phyloP scores from a whole-genome alignment of 148 eudicot genomes.

The Polygonum aviculare region DNA sequence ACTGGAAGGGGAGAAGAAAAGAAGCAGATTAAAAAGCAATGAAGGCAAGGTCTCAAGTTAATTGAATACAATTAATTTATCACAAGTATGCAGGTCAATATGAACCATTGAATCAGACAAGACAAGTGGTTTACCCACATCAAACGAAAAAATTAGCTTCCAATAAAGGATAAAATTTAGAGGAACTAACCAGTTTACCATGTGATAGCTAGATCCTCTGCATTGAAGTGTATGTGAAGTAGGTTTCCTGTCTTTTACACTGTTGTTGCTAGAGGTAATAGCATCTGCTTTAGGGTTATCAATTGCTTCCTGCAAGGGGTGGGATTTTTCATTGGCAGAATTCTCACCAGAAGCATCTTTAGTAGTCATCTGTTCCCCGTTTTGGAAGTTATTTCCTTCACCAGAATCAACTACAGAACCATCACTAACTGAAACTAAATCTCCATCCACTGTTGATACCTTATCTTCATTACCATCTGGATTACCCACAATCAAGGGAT shows the following conservation, averaged over 20 bases:
- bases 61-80: neutral
- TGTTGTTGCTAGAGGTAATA: conserved; percentile 29
- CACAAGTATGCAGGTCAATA: neutral
- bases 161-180: neutral
- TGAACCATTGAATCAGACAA: neutral
- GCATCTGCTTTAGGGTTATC: conserved; percentile 28
- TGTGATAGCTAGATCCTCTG: conserved; percentile 81
- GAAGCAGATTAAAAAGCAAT: neutral
- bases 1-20: conserved; percentile 29
- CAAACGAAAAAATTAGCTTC: neutral
- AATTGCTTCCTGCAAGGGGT: conserved; percentile 23
- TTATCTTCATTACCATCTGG: conserved; percentile 24
- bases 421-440: conserved; percentile 29
- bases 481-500: conserved; percentile 26
- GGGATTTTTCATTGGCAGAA: conserved; percentile 22
- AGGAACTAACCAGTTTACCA: conserved; percentile 88
- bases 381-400: conserved; percentile 29
- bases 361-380: conserved; percentile 26
- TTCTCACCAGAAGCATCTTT: conserved; percentile 29
- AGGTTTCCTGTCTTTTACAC: conserved; percentile 48
- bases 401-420: conserved; percentile 21
- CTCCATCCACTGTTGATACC: conserved; percentile 16
- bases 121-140: neutral
- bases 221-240: conserved; percentile 49
- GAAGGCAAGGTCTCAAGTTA: neutral